Conservation (phyloP, 306 rosid genomes). For the Gynostemma pentaphyllum region DNA sequence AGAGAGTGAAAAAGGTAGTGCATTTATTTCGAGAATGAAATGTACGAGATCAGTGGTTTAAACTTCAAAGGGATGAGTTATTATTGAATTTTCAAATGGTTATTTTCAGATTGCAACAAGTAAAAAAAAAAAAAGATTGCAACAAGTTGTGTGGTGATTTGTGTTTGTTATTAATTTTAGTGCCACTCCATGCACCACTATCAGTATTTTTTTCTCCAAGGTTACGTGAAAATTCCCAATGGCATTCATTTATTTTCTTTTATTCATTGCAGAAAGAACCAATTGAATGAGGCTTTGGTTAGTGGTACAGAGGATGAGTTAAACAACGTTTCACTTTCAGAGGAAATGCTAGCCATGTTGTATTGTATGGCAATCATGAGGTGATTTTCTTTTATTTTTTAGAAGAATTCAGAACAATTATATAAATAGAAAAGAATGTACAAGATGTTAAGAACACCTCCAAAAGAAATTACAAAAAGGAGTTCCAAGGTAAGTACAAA, state of each 20-base stretch:
- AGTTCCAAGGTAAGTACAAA: too few species aligned
- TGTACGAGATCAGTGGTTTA: neutral
- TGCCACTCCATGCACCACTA: neutral
- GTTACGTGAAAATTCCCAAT: neutral
- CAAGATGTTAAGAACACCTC: too few species aligned
- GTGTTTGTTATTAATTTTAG: neutral
- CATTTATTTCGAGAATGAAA: neutral
- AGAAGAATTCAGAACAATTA: too few species aligned
- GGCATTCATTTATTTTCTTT: neutral
- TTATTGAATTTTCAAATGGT: neutral
- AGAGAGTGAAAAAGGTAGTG: neutral
- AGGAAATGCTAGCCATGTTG: slow-evolving; percentile 59
- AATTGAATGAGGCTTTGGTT: slow-evolving; percentile 7
- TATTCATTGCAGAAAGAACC: slow-evolving; percentile 17
- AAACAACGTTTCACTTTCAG: slow-evolving; percentile 39
- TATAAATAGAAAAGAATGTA: neutral
- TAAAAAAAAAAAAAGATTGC: too few species aligned
- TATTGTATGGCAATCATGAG: slow-evolving; percentile 76
- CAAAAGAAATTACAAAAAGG: too few species aligned
- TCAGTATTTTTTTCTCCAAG: neutral
- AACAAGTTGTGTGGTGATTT: neutral
- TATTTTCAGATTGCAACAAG: neutral
- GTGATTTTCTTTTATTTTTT: slow-evolving; percentile 16
- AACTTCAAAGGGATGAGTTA: neutral
- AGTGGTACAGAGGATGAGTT: slow-evolving; percentile 19